These are phyloP conservation scores for Annulohypoxylon maeteangense DNA, from an alignment of 495 filamentous ascomycete species.

Conservation along the genomic window DNA sequence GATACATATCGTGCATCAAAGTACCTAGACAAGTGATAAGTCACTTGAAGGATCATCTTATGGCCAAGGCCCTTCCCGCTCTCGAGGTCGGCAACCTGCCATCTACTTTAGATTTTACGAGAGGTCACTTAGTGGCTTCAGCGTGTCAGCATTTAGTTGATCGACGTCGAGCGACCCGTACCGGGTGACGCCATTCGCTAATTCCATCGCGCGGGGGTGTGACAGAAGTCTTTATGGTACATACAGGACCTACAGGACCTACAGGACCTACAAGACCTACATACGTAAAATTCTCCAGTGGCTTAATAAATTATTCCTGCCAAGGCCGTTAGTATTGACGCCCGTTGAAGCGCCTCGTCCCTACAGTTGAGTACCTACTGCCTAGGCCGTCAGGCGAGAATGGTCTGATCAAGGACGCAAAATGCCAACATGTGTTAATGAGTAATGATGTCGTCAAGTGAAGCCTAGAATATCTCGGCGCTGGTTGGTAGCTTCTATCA, in stretches of 20 bases:
- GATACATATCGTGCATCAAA: background rate
- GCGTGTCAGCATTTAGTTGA: constrained; percentile 29
- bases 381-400: constrained; percentile 11
- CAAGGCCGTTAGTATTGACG: constrained; percentile 23
- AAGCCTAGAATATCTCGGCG: constrained; percentile 5
- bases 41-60: background rate
- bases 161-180: constrained; percentile 17
- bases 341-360: constrained; percentile 11
- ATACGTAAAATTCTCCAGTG: constrained; percentile 5
- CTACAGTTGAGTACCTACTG: background rate
- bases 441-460: constrained; percentile 2
- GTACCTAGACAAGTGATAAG: background rate
- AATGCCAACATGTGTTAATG: background rate
- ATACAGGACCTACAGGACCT: background rate
- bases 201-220: constrained; percentile 26
- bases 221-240: constrained; percentile 4
- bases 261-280: too few species aligned
- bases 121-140: background rate
- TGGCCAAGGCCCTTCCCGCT: too few species aligned
- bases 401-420: constrained; percentile 10
- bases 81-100: background rate
- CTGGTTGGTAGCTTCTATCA: background rate
- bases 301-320: constrained; percentile 7
- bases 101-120: constrained; percentile 13
- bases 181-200: constrained; percentile 35